phyloP scores from a whole-genome alignment of 768 basidiomycete species.

The Mycena indigotica region DNA sequence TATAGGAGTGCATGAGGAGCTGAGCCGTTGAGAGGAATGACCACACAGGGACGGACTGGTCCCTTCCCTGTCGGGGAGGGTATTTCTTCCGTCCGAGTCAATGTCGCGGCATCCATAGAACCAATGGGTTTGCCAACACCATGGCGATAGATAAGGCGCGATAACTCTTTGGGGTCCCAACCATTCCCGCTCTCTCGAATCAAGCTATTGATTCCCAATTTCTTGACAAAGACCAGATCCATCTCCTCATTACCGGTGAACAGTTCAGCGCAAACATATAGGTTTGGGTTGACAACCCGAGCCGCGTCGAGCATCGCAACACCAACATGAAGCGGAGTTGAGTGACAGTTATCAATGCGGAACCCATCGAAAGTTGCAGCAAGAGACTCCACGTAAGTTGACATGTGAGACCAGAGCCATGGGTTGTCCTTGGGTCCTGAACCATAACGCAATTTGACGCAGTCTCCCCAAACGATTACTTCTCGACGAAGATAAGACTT shows the following conservation, averaged over 20 bases:
- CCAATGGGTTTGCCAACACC: conserved; percentile 94
- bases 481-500: conserved; percentile 95
- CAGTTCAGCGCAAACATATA: conserved; percentile 97
- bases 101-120: conserved; percentile 90
- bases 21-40: conserved; percentile 84
- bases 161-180: conserved; percentile 87
- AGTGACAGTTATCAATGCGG: conserved; percentile 98
- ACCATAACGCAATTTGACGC: conserved; percentile 97
- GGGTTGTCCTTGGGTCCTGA: conserved; percentile 77
- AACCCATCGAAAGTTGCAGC: conserved; percentile 92
- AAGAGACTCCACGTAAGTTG: conserved; percentile 75
- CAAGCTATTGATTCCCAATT: conserved; percentile 90
- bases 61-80: conserved; percentile 84
- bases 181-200: conserved; percentile 95
- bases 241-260: conserved; percentile 96
- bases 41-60: conserved; percentile 67
- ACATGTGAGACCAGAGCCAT: conserved; percentile 95
- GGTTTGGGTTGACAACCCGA: conserved; percentile 81
- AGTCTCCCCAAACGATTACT: conserved; percentile 97
- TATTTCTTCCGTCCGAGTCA: conserved; percentile 75
- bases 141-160: conserved; percentile 83
- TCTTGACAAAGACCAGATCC: conserved; percentile 89
- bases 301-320: conserved; percentile 91
- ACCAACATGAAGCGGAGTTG: conserved; percentile 96
- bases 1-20: conserved; percentile 91